Evolutionary conservation across 441 rosid genomes (phyloP).

Genomic region (Erodium trifolium): DNA sequence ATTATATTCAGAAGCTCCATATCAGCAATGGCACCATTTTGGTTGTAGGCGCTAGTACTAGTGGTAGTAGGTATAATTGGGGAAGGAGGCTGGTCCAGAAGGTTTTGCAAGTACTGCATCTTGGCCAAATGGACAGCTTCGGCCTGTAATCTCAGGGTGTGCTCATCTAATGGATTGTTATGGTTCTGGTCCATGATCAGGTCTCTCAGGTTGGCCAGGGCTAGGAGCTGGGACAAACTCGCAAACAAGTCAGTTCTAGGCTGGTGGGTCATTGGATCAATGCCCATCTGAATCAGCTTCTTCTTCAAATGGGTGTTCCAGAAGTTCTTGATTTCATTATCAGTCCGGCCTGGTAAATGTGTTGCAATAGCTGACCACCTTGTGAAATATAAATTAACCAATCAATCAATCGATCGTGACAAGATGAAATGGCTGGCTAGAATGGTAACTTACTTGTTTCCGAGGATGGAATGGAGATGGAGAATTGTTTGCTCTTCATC

Average conservation of each 20-base stretch:
- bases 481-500: constrained; percentile 84
- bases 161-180: background rate
- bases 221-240: constrained; percentile 63
- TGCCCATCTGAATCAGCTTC: constrained; percentile 81
- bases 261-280: constrained; percentile 83
- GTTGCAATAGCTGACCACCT: constrained; percentile 91
- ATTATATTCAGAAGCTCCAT: constrained; percentile 38
- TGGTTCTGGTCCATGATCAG: background rate
- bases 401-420: too few species aligned
- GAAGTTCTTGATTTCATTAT: constrained; percentile 76
- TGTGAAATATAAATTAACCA: background rate
- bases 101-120: background rate
- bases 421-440: too few species aligned
- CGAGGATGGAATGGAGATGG: constrained; percentile 73
- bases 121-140: constrained; percentile 6
- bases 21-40: constrained; percentile 33
- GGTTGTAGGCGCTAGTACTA: constrained; percentile 10
- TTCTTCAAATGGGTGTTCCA: constrained; percentile 87
- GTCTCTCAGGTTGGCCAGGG: constrained; percentile 43
- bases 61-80: constrained; percentile 6
- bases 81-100: constrained; percentile 9
- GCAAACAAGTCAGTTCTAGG: constrained; percentile 74
- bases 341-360: constrained; percentile 71
- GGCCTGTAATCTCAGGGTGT: background rate
- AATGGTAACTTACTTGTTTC: constrained; percentile 51